Evolutionary conservation across 139 green algal genomes (phyloP), one percentile per base, ranked within the genome.

Genomic region (Chlamydomonas eustigma): DNA sequence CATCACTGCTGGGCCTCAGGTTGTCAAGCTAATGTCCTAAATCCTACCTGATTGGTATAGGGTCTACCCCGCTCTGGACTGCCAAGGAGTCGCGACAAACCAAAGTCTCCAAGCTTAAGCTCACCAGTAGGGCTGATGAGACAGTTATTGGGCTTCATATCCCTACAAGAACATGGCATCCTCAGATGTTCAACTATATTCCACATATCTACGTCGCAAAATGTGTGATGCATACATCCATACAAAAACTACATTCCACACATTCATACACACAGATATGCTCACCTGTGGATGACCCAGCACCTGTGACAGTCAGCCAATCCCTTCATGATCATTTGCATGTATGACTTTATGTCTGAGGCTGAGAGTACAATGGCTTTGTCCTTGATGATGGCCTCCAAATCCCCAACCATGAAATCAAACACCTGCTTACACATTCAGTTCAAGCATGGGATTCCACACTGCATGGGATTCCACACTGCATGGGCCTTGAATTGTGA

Each of bases 21-120:
- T n/a, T n/a, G n/a, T n/a, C n/a, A n/a, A n/a, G n/a, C n/a, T n/a
- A n/a, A n/a, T n/a, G n/a, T n/a, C n/a, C n/a, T n/a, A n/a, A n/a
- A n/a, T n/a, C 68, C 35, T 38, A 31, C 68, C 68, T 75, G 84
- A 74, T 89, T 83, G 4, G 92, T 97, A 78, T 90, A 92, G 18
- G 78, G 71, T 28, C 85, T 70, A 34, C 78, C 50, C 1, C 70
- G 51, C 33, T 92, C 85, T 35, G 91, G 89, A 39, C 79, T 89
- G 70, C 87, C 88, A 74, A 89, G 93, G 4, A 92, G 78, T 1
- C 92, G 83, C 0, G 91, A 86, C 33, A 97, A 84, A 0, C 94
- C 94, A 87, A 98, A 98, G 78, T 98, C 94, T 4, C 85, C 90
- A 28, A 98, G 84, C 82, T 96, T 97, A 5, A 98, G 76, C 38